phyloP scores from a whole-genome alignment of 768 basidiomycete genomes.

The Termitomyces sp. region DNA sequence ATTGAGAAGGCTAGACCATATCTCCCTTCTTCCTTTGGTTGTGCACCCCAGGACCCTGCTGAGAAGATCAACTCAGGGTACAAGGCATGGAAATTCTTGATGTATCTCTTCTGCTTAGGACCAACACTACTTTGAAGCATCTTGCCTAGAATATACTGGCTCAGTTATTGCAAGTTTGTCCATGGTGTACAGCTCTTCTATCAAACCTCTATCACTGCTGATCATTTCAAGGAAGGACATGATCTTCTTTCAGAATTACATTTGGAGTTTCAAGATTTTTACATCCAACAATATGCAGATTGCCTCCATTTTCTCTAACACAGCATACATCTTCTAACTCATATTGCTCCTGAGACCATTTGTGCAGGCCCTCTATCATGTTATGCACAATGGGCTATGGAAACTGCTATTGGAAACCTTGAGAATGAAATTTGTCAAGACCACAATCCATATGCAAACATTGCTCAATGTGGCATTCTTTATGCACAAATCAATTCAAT shows the following conservation, averaged over 20 bases:
- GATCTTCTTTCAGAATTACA: slow-evolving; percentile 1
- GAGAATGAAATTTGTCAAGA: slow-evolving; percentile 11
- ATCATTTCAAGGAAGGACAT: not conserved
- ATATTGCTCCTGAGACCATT: slow-evolving; percentile 2
- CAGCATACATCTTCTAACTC: slow-evolving; percentile 5
- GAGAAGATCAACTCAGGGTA: slow-evolving; percentile 24
- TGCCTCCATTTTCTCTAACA: slow-evolving; percentile 9
- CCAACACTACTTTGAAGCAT: slow-evolving; percentile 23
- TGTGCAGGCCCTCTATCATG: not conserved
- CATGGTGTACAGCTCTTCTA: slow-evolving; percentile 19
- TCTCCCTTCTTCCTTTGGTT: slow-evolving; percentile 19
- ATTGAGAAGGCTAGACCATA: slow-evolving; percentile 4
- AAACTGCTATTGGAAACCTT: slow-evolving; percentile 13
- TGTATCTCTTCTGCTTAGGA: slow-evolving; percentile 24
- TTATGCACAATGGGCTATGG: slow-evolving; percentile 10
- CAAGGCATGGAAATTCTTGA: too few relatives aligned
- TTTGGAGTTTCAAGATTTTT: slow-evolving; percentile 1
- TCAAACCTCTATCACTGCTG: slow-evolving; percentile 15
- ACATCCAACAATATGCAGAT: not conserved
- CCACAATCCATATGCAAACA: slow-evolving; percentile 2
- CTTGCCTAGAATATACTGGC: slow-evolving; percentile 20
- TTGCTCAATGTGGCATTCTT: not conserved
- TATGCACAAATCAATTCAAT: not conserved
- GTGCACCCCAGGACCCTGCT: slow-evolving; percentile 26
- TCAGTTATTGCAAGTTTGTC: slow-evolving; percentile 26